Evolutionary conservation across 345 rosid genomes (phyloP).

Genomic region (Trapa incisa): DNA sequence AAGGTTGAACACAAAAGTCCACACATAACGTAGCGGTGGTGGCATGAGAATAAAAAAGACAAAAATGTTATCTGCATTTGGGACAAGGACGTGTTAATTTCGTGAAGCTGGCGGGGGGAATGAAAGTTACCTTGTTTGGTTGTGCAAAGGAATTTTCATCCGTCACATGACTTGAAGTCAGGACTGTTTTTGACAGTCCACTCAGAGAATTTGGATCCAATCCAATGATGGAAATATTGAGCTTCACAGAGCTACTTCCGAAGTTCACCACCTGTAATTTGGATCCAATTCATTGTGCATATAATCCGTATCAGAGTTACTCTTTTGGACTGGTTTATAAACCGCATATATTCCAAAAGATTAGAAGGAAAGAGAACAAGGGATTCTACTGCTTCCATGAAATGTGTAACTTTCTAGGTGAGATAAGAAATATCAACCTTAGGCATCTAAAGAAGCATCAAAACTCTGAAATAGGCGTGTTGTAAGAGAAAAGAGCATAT

Average conservation of each 20-base stretch:
- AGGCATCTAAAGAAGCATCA: not conserved
- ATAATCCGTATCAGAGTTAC: too few relatives aligned
- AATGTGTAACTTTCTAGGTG: too few relatives aligned
- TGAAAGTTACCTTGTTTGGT: conserved; percentile 47
- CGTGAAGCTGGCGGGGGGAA: not conserved
- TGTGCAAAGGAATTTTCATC: conserved; percentile 76
- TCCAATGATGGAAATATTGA: conserved; percentile 42
- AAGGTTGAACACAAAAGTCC: too few relatives aligned
- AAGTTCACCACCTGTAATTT: conserved; percentile 61
- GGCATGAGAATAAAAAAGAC: too few relatives aligned
- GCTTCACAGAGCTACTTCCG: conserved; percentile 37
- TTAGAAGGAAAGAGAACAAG: not conserved
- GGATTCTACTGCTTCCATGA: not conserved
- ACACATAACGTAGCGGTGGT: too few relatives aligned
- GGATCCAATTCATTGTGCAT: too few relatives aligned
- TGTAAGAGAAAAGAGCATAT: not conserved
- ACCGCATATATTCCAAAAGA: too few relatives aligned
- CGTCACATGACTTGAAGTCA: conserved; percentile 57
- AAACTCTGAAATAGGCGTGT: not conserved
- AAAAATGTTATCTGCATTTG: too few relatives aligned
- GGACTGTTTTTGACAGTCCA: conserved; percentile 46
- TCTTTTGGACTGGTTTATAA: too few relatives aligned
- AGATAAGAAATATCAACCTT: not conserved
- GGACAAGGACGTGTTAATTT: too few relatives aligned
- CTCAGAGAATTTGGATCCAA: conserved; percentile 39